These are phyloP conservation scores for Cylindrodendrum hubeiense DNA, from an alignment of 2,329 filamentous ascomycete genomes.

Conservation along the genomic window DNA sequence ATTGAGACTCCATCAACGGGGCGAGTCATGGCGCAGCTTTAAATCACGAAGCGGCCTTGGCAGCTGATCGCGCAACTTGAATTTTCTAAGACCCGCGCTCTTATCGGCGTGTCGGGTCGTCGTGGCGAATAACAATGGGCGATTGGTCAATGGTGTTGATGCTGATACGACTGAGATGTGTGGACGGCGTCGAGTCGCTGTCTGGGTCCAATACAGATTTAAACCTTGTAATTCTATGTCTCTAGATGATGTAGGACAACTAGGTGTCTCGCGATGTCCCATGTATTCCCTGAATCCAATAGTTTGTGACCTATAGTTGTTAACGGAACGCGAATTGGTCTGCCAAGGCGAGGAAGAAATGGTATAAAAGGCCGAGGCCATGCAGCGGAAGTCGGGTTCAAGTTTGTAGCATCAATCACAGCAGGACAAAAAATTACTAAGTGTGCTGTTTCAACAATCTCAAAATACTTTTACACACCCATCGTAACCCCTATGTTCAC, in stretches of 20 bases:
- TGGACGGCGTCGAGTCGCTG: no score
- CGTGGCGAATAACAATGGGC: no score
- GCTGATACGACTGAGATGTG: no score
- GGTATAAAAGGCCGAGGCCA: background rate
- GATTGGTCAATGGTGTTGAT: no score
- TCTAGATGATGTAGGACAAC: background rate
- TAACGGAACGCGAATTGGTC: background rate
- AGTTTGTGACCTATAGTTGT: background rate
- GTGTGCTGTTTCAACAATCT: background rate
- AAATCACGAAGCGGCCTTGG: background rate
- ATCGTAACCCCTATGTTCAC: background rate
- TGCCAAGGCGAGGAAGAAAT: background rate
- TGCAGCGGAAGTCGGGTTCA: no score
- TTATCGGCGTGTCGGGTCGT: no score
- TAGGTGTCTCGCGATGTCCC: background rate
- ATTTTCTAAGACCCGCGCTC: no score
- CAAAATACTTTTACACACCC: background rate
- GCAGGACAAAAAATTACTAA: background rate
- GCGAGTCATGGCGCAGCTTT: background rate
- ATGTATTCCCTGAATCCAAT: background rate
- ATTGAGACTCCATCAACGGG: background rate
- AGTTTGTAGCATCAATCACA: background rate
- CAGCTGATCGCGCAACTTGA: no score
- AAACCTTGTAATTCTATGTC: background rate
- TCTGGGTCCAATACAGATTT: no score